A percentile compares a stretch with the other conserved stretches of the same genome.
phyloP scores from a whole-genome alignment of 2,329 filamentous ascomycete genomes.

The Fusarium sp. region DNA sequence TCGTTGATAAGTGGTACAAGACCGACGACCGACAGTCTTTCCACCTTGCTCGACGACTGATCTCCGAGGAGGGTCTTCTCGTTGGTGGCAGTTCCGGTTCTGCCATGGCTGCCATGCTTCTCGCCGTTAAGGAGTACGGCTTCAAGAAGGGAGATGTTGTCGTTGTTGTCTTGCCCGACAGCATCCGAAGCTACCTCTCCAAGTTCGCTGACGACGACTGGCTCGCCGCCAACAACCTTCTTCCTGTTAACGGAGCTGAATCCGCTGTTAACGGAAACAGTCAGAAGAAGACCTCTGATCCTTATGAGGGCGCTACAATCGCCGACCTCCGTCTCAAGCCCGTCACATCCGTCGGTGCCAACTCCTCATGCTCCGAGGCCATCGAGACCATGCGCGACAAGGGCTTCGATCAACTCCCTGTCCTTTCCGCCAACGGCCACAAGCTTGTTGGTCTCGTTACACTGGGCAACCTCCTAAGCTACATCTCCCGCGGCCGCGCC shows the following conservation, averaged over 20 bases:
- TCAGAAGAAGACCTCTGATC: slow-evolving; percentile 66
- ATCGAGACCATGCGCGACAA: slow-evolving; percentile 99
- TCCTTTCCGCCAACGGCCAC: slow-evolving; percentile 76
- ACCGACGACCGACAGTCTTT: slow-evolving; percentile 95
- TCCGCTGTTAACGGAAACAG: slow-evolving; percentile 56
- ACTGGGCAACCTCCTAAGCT: slow-evolving; percentile 91
- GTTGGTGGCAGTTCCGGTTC: slow-evolving; percentile 95
- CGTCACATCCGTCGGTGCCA: slow-evolving; percentile 83
- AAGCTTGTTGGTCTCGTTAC: slow-evolving; percentile 93
- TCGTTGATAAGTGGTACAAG: slow-evolving; percentile 97
- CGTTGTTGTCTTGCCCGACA: slow-evolving; percentile 93
- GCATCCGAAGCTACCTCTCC: slow-evolving; percentile 95
- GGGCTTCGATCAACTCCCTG: slow-evolving; percentile 96
- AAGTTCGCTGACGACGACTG: slow-evolving; percentile 99
- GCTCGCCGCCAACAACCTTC: slow-evolving; percentile 95
- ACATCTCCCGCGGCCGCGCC: slow-evolving; percentile 86
- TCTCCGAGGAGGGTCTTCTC: slow-evolving; percentile 92
- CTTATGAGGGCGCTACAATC: slow-evolving; percentile 84
- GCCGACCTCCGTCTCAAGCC: slow-evolving; percentile 89
- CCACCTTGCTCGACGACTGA: slow-evolving; percentile 87
- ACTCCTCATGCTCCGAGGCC: slow-evolving; percentile 82
- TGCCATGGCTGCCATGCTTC: slow-evolving; percentile 84
- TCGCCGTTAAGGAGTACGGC: slow-evolving; percentile 80
- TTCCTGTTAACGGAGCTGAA: slow-evolving; percentile 70
- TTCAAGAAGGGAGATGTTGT: slow-evolving; percentile 87